These are phyloP conservation scores for Epichloe scottii DNA, from an alignment of 2,329 filamentous ascomycete species.

Conservation along the genomic window DNA sequence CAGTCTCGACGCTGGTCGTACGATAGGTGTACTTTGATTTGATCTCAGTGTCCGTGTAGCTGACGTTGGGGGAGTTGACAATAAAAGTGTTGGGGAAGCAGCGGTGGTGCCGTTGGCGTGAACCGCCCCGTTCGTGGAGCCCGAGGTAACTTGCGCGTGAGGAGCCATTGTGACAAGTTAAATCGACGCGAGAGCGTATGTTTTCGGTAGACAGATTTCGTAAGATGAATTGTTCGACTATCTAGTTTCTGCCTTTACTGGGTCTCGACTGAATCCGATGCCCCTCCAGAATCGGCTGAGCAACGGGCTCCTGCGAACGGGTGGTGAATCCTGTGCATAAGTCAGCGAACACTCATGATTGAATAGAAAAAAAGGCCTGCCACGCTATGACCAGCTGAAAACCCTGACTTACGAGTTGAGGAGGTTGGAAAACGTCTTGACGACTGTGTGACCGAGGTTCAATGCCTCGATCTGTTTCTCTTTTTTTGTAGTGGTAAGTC, in stretches of 20 bases:
- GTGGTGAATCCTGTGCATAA: conserved; percentile 62
- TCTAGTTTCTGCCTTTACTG: conserved; percentile 34
- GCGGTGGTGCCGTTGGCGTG: conserved; percentile 32
- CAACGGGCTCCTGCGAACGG: conserved; percentile 94
- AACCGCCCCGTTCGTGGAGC: conserved; percentile 51
- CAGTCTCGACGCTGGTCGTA: conserved; percentile 70
- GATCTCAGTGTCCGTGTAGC: conserved; percentile 80
- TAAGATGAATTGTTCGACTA: conserved; percentile 2
- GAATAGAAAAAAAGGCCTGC: background rate
- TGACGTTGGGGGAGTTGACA: conserved; percentile 85
- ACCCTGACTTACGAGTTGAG: conserved; percentile 70
- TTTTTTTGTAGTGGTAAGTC: conserved; percentile 5
- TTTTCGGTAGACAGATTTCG: conserved; percentile 6
- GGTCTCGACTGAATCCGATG: conserved; percentile 54
- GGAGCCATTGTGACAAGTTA: conserved; percentile 64
- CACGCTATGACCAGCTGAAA: background rate
- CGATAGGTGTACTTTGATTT: conserved; percentile 92
- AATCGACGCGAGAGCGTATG: conserved; percentile 11
- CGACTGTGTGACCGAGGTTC: conserved; percentile 48
- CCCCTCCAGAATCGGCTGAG: conserved; percentile 75
- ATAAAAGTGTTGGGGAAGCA: conserved; percentile 56
- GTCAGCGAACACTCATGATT: background rate
- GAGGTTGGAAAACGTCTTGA: conserved; percentile 98
- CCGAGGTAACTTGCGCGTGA: conserved; percentile 57
- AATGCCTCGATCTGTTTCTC: conserved; percentile 35